Percentiles rank a stretch among this genome's conserved stretches.
Evolutionary conservation across 2,329 filamentous ascomycete species (phyloP).

Genomic region (Botryotinia convoluta): DNA sequence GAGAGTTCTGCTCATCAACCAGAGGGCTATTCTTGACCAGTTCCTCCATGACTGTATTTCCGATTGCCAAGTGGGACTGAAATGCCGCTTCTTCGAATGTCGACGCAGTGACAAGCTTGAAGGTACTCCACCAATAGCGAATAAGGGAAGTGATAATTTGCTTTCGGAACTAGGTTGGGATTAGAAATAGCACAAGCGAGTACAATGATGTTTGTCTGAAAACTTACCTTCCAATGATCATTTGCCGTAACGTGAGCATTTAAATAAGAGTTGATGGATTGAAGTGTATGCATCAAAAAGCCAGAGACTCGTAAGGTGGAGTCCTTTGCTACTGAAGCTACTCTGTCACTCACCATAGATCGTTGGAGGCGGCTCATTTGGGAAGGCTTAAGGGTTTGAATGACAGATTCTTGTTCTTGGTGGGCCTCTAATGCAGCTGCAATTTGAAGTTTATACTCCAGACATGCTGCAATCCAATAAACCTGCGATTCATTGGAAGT

Average conservation of each 20-base stretch:
- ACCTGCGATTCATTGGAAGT: slow-evolving; percentile 38
- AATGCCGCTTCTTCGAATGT: slow-evolving; percentile 62
- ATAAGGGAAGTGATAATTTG: slow-evolving; percentile 44
- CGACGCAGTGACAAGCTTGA: slow-evolving; percentile 45
- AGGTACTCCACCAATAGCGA: slow-evolving; percentile 56
- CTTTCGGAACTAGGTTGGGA: slow-evolving; percentile 35
- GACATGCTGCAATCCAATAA: slow-evolving; percentile 52
- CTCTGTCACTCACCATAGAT: slow-evolving; percentile 53
- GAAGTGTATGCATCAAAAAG: slow-evolving; percentile 50
- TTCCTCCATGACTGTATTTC: slow-evolving; percentile 28
- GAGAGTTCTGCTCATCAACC: slow-evolving; percentile 3
- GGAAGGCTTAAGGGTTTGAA: slow-evolving; percentile 49
- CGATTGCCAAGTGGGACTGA: slow-evolving; percentile 57
- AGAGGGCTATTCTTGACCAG: not conserved
- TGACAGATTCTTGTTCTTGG: slow-evolving; percentile 43
- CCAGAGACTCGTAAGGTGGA: slow-evolving; percentile 54
- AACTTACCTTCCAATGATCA: slow-evolving; percentile 36
- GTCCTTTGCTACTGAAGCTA: slow-evolving; percentile 58
- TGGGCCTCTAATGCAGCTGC: slow-evolving; percentile 45
- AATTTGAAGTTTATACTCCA: slow-evolving; percentile 51
- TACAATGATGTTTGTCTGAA: not conserved
- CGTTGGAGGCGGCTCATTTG: slow-evolving; percentile 58
- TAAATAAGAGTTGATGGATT: slow-evolving; percentile 46
- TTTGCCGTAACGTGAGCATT: slow-evolving; percentile 34
- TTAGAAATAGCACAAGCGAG: not conserved